These are phyloP conservation scores for Lipomyces kockii DNA, from an alignment of 805 yeast genomes.

Conservation along the genomic window DNA sequence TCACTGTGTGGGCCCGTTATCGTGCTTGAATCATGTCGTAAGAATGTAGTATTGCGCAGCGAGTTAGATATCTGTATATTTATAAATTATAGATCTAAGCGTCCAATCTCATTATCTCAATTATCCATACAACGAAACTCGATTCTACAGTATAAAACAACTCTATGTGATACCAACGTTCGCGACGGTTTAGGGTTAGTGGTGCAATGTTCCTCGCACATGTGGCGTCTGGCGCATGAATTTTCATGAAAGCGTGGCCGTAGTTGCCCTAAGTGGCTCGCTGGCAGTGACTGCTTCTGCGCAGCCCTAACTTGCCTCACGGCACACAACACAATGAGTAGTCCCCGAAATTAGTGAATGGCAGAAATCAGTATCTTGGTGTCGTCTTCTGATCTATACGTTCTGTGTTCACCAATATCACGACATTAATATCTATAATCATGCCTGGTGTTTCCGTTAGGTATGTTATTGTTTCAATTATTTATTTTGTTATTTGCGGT, in stretches of 20 bases:
- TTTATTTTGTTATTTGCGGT: neutral
- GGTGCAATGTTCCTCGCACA: neutral
- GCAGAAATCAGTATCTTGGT: neutral
- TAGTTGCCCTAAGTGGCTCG: neutral
- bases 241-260: no score
- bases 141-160: no score
- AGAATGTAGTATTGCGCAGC: no score
- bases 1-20: no score
- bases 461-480: slow-evolving; percentile 58
- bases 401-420: neutral
- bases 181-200: no score
- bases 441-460: slow-evolving; percentile 99
- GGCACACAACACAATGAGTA: neutral
- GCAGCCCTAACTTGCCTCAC: neutral
- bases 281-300: neutral
- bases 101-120: no score
- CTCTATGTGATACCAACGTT: no score
- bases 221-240: no score
- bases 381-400: neutral
- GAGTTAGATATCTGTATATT: no score
- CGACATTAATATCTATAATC: slow-evolving; percentile 11
- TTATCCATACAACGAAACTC: no score
- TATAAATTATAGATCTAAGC: no score
- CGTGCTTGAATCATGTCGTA: no score
- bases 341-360: neutral